phyloP scores from a whole-genome alignment of 1,284 basidiomycete genomes.

The Athelia sp. region DNA sequence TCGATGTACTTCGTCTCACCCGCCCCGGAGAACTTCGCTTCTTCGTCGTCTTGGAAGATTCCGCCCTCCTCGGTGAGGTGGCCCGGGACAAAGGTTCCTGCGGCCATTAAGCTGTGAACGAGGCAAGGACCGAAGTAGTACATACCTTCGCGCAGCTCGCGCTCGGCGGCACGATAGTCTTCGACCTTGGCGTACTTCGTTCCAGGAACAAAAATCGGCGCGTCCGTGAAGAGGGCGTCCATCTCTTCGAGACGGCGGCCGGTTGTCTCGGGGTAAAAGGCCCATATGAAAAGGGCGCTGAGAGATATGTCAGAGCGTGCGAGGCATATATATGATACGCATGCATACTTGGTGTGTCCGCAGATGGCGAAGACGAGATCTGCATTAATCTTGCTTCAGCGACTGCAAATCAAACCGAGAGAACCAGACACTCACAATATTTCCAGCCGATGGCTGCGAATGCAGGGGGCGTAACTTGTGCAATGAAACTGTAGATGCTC shows the following conservation, averaged over 20 bases:
- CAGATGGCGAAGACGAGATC: conserved; percentile 59
- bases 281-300: conserved; percentile 52
- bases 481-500: conserved; percentile 40
- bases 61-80: background rate
- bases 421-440: conserved; percentile 12
- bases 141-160: conserved; percentile 38
- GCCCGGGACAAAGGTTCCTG: background rate
- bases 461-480: conserved; percentile 44
- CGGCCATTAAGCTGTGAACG: background rate
- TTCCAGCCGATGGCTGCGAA: conserved; percentile 45
- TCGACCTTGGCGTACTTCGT: conserved; percentile 32
- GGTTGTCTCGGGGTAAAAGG: conserved; percentile 41
- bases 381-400: conserved; percentile 6
- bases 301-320: background rate
- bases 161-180: conserved; percentile 36
- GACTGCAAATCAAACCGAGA: no score
- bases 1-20: no score
- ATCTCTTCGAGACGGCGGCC: conserved; percentile 50
- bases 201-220: conserved; percentile 45
- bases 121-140: background rate
- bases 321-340: background rate
- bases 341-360: conserved; percentile 46
- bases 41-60: no score
- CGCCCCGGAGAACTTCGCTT: no score
- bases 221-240: conserved; percentile 47